A percentile compares a stretch with the other conserved stretches of the same genome.
Conservation (phyloP, 2,329 filamentous ascomycete genomes). For the Colletotrichum plurivorum region DNA sequence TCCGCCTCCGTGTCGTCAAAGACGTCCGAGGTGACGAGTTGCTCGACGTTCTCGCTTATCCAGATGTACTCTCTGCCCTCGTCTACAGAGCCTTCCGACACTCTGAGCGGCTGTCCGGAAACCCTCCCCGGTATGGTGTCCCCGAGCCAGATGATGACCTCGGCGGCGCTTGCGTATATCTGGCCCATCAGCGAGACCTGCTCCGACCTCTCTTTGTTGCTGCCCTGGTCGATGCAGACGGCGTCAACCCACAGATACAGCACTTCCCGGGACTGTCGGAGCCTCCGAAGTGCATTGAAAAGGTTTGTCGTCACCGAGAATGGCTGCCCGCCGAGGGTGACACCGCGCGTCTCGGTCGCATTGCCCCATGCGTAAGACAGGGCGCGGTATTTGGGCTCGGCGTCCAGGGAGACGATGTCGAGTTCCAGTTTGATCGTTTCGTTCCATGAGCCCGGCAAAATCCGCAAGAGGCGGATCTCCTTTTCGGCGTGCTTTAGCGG, state of each 20-base stretch:
- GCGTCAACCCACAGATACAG: neutral
- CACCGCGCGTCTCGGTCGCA: neutral
- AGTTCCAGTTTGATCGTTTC: neutral
- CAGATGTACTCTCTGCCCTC: neutral
- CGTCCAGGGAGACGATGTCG: neutral
- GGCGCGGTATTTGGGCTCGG: neutral
- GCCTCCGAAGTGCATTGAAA: neutral
- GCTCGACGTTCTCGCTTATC: neutral
- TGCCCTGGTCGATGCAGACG: conserved; percentile 2
- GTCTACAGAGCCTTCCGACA: neutral
- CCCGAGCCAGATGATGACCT: neutral
- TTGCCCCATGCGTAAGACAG: neutral
- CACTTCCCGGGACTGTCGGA: neutral
- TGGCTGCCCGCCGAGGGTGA: neutral
- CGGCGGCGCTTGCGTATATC: neutral
- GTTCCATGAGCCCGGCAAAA: neutral
- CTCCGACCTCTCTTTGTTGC: neutral
- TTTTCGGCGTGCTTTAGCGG: neutral
- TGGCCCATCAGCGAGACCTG: neutral
- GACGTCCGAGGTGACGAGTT: neutral
- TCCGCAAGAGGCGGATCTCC: neutral
- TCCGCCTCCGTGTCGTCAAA: neutral
- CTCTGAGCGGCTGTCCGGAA: neutral
- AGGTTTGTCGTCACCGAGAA: neutral
- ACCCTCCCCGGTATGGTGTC: neutral